Evolutionary conservation across 768 basidiomycete species (phyloP), one percentile per base, ranked within the genome.

Genomic region (Dioszegia hungarica): DNA sequence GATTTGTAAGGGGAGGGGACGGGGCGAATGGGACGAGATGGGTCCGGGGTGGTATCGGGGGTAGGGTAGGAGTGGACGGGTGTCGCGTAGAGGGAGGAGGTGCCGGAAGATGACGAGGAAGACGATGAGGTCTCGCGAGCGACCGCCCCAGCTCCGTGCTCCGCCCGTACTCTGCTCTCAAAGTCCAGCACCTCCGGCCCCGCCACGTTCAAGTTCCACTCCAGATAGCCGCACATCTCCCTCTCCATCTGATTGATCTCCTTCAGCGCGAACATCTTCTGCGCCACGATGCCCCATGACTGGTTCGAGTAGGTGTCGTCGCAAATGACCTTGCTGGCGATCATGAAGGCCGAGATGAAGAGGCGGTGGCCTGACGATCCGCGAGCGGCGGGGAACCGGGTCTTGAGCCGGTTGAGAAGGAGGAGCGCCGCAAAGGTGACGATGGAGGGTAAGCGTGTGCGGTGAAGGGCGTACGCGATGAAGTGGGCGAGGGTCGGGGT

Each of bases 191-290:
- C 67, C 60, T 79, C 77, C 34, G 73, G 63, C 20, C 70, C 73
- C 6, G 63, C 63, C 40, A 78, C 70, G 60, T 78, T 77, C 61
- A 79, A 60, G 52, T 75, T 70, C 92, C 91, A 97, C 73, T 94
- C 92, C 40, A 99, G 79, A 70, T 97, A 98, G 15, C 83, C 81
- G 61, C 86, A 90, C 86, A 95, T 91, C 77, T 93, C 90, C 22
- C 90, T 79, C 79, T 93, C 91, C 90, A 93, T 92, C 80, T 93
- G 90, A 76, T 95, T 95, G 70, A 95, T 86, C 81, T 93, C 91
- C 43, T 87, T 82, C 6, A 93, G 78, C 1, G 81, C 78, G 67
- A 92, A 93, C 83, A 90, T 86, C 27, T 84, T 85, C 75, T 92
- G 89, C 0, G 88, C 90, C 37, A 93, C 90, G 41, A 92, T 87